Evolutionary conservation across 1,284 basidiomycete genomes (phyloP), one percentile per base, ranked within the genome.

Genomic region (Cystobasidium slooffiae): DNA sequence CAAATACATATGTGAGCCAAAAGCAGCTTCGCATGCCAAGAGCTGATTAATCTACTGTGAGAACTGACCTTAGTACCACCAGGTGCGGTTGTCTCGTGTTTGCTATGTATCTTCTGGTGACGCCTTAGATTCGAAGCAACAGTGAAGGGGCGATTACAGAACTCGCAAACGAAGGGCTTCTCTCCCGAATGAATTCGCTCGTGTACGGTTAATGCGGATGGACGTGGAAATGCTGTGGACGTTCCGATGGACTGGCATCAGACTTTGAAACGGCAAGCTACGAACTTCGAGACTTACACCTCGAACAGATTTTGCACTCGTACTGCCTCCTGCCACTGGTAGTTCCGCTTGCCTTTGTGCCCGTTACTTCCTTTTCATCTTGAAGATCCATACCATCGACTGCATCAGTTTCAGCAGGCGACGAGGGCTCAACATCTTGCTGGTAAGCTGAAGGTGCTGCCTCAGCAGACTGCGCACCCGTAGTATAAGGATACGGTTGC

Each of bases 121-220:
- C 70, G 41, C 31, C 70, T 22, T 6, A 73, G 43, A 41, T 73
- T 73, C 16, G 70, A 73, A 55, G 70, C 70, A 16, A 73, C 70
- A 6, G 70, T 73, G 43, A 73, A 73, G 10, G 62, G 47, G 3
- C 70, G 20, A 12, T 43, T 63, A 41, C 70, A 73, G 43, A 47
- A 53, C 41, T 66, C 70, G 63, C 70, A 73, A n/a, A 59, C 41
- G 31, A 73, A 73, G 22, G 70, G 70, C 39, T 73, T 73, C 41
- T 73, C 70, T 41, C 70, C 70, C 12, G 70, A 65, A 49, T 73
- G 70, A 22, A 73, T 73, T 3, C 70, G 62, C 53, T 73, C 70
- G 41, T 73, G 70, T 16, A 73, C 70, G 3, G 49, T 47, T 12
- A 73, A 24, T 37, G 70, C 70, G 20, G 70, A 73, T 1, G 70